phyloP scores from a whole-genome alignment of 78 protist species.

The Paratrimastix pyriformis region DNA sequence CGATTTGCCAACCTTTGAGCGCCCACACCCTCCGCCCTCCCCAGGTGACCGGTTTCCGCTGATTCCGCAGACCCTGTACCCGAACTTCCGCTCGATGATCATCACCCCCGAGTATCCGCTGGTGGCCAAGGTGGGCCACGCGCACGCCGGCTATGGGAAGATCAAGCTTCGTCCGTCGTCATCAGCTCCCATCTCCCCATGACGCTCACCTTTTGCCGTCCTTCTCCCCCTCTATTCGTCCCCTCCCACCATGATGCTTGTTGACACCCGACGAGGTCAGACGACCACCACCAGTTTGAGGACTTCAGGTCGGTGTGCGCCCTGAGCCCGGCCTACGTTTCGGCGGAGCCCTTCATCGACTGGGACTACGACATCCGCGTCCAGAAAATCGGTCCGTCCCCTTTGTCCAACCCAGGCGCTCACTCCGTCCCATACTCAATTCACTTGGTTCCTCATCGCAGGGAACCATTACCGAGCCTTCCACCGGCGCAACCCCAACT shows the following conservation, averaged over 20 bases:
- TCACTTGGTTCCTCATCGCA: too few relatives aligned
- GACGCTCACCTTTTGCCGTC: too few relatives aligned
- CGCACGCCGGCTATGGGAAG: conserved; percentile 38
- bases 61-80: conserved; percentile 18
- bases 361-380: conserved; percentile 24
- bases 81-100: conserved; percentile 13
- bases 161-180: too few relatives aligned
- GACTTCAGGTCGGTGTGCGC: conserved; percentile 22
- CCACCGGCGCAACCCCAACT: background rate
- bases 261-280: too few relatives aligned
- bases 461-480: conserved; percentile 20
- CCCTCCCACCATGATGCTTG: too few relatives aligned
- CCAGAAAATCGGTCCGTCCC: conserved; percentile 40
- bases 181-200: too few relatives aligned
- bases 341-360: conserved; percentile 32
- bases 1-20: too few relatives aligned
- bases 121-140: conserved; percentile 17
- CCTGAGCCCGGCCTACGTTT: conserved; percentile 11
- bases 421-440: too few relatives aligned
- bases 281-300: conserved; percentile 14
- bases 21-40: too few relatives aligned
- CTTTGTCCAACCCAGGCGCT: too few relatives aligned
- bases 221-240: too few relatives aligned
- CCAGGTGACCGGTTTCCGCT: conserved; percentile 28
- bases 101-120: conserved; percentile 4